phyloP scores from a whole-genome alignment of 2,329 filamentous ascomycete genomes.

The Chaetomium sp. region DNA sequence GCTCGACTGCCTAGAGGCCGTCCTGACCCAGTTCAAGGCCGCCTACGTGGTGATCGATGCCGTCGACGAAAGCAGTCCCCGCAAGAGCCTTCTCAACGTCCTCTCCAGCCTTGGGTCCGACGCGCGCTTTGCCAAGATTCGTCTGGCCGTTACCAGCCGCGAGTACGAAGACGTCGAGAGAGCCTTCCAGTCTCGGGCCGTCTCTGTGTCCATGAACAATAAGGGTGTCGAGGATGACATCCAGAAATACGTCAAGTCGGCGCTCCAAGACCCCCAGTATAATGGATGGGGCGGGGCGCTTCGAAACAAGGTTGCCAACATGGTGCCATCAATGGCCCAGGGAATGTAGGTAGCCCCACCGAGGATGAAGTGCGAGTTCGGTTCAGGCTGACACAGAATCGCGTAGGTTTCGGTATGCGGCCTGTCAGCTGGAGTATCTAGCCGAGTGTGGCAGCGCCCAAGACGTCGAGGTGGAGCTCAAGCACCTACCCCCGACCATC shows the following conservation, averaged over 20 bases:
- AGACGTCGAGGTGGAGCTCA: not conserved
- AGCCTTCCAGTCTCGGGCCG: conserved; percentile 21
- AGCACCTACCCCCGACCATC: not conserved
- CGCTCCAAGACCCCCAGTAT: conserved; percentile 10
- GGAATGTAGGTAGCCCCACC: conserved; percentile 1
- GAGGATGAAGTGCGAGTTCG: not conserved
- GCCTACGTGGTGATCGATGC: conserved; percentile 36
- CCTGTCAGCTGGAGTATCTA: conserved; percentile 1
- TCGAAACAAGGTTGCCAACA: conserved; percentile 16
- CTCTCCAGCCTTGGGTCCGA: conserved; percentile 23
- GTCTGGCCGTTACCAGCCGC: conserved; percentile 30
- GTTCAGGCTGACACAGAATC: not conserved
- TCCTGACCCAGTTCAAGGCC: conserved; percentile 20
- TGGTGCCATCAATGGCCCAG: not conserved
- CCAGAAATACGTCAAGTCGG: conserved; percentile 6
- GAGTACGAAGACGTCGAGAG: conserved; percentile 32
- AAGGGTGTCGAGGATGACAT: conserved; percentile 36
- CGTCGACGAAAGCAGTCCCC: conserved; percentile 31
- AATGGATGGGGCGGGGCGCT: conserved; percentile 16
- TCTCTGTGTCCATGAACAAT: conserved; percentile 38
- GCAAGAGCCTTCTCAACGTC: conserved; percentile 22
- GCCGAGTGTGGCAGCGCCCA: not conserved
- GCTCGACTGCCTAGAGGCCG: conserved; percentile 26
- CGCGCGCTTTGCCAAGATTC: conserved; percentile 25
- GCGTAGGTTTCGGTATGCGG: conserved; percentile 9